Conservation (phyloP, 352 stramenopile species). For the Plasmopara muralis region DNA sequence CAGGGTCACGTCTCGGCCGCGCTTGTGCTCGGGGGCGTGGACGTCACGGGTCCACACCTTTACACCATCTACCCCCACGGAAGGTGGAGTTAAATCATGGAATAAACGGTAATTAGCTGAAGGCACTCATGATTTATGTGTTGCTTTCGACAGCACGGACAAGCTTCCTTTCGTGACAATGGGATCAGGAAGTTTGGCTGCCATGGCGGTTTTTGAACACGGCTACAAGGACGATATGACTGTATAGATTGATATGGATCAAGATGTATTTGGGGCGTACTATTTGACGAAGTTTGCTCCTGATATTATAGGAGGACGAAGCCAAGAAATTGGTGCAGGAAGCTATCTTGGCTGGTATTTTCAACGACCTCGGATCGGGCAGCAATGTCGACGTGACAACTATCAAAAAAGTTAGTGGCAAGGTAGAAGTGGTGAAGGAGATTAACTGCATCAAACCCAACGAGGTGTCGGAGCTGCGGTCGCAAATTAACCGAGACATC, state of each 20-base stretch:
- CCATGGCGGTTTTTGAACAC: slow-evolving; percentile 96
- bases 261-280: neutral
- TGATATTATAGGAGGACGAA: slow-evolving; percentile 77
- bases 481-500: slow-evolving; percentile 78
- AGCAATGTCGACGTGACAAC: slow-evolving; percentile 96
- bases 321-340: slow-evolving; percentile 95
- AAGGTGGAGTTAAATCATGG: slow-evolving; percentile 23
- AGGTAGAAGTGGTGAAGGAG: slow-evolving; percentile 81
- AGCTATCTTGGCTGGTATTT: slow-evolving; percentile 95
- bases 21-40: slow-evolving; percentile 96
- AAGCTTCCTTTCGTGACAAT: slow-evolving; percentile 98
- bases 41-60: slow-evolving; percentile 92
- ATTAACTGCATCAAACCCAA: slow-evolving; percentile 93
- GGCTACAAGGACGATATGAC: slow-evolving; percentile 94
- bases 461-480: slow-evolving; percentile 83
- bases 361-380: slow-evolving; percentile 97
- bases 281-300: slow-evolving; percentile 1
- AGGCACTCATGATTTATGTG: slow-evolving; percentile 1
- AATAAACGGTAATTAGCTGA: neutral
- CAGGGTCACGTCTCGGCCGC: slow-evolving; percentile 95
- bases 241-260: slow-evolving; percentile 11
- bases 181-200: slow-evolving; percentile 96
- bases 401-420: slow-evolving; percentile 87
- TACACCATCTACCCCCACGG: slow-evolving; percentile 99
- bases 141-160: slow-evolving; percentile 61